These are phyloP conservation scores for Penicillium sp. DNA, from an alignment of 2,329 filamentous ascomycete genomes.

Conservation along the genomic window DNA sequence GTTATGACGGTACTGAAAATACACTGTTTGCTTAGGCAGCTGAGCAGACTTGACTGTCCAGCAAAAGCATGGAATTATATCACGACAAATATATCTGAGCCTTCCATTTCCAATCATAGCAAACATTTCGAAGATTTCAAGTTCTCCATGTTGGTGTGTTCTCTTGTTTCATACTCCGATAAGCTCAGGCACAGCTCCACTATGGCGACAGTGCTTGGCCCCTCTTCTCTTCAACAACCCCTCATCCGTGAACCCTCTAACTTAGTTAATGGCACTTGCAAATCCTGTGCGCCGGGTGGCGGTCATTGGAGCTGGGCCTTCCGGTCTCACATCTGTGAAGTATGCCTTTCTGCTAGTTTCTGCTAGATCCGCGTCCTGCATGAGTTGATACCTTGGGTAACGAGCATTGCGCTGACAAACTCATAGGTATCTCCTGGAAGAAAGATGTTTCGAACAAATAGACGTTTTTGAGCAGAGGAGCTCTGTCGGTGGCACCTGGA, in stretches of 20 bases:
- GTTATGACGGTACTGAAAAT: not conserved
- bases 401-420: slow-evolving; percentile 22
- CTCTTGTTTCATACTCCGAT: not conserved
- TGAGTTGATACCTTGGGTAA: not conserved
- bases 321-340: slow-evolving; percentile 78
- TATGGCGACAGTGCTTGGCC: slow-evolving; percentile 20
- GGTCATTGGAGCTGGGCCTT: slow-evolving; percentile 81
- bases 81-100: not conserved
- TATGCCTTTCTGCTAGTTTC: no score
- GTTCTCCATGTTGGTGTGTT: not conserved
- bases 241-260: not conserved
- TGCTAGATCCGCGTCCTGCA: not conserved
- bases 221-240: slow-evolving; percentile 7
- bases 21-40: not conserved
- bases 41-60: not conserved
- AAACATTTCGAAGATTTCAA: no score
- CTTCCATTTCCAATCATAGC: not conserved
- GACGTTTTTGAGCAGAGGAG: slow-evolving; percentile 81
- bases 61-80: not conserved
- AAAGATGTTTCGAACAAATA: slow-evolving; percentile 70
- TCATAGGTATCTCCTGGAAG: slow-evolving; percentile 70
- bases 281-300: slow-evolving; percentile 58
- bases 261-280: slow-evolving; percentile 23
- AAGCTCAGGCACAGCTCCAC: slow-evolving; percentile 21
- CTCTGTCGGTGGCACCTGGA: slow-evolving; percentile 82